Base-by-base conservation (phyloP, 2,329 filamentous ascomycete species). In the Monosporascus sp. region DNA sequence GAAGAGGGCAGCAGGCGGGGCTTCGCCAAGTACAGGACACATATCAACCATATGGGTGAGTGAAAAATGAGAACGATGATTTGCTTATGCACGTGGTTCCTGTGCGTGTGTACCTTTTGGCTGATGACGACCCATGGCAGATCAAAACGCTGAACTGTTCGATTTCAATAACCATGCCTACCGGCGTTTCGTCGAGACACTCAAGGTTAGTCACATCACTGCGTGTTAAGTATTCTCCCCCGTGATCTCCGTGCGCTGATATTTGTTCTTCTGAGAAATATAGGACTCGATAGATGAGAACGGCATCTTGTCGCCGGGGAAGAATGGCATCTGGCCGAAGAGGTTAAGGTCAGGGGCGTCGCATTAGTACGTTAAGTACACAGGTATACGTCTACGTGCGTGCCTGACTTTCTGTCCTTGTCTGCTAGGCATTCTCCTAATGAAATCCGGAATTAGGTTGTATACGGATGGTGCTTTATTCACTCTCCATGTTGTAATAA, bases 1-100 rank as follows among this genome's bases (percentile, higher is more conserved):
- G 55, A 63, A 38, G 67, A 68, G 53, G 70, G 67, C 1, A 68
- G 65, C 53, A 60, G 64, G 56, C 57, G 67, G 27, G 71, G 70
- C 0, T 72, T 69, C 51, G 70, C 70, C 40, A 71, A 70, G 60
- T 72, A 72, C 50, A 62, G 69, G 8, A 65, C 68, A 8, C 71
- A 73, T 53, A 63, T 74, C 47, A 69, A 71, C 49, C 68, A 72
- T 41, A 74, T 74, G 71, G 70, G 70, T 68, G 53, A 59, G 68
- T 55, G 11, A 35, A 5, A 35, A 11, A 35, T 14, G 31, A 35
- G 31, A 11, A 14, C 11, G 31, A 35, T 14, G 11, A 35, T 14
- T 35, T 35, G 31, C 11, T 14, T 35, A 35, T 35, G 31, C 31
- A 35, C 14, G 31, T 8, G n/a, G 26, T 22, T 8, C 14, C 17